Percentiles rank a stretch among this genome's conserved stretches.
Conservation (phyloP, 1,139 yeast genomes). For the Kurtzmaniella quercitrusa region DNA sequence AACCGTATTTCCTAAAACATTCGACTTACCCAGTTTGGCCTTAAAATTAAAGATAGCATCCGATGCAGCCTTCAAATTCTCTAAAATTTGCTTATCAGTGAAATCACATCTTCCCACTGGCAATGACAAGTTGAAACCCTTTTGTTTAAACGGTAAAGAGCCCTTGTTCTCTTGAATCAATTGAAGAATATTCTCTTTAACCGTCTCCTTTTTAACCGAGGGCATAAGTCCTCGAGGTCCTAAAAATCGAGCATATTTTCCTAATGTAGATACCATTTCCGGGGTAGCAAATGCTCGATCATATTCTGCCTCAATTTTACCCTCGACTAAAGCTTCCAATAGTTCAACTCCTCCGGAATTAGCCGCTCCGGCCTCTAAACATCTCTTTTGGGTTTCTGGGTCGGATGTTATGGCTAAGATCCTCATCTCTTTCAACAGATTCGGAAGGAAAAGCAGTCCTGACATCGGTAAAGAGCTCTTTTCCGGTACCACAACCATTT, state of each 20-base stretch:
- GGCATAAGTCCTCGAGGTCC: constrained; percentile 96
- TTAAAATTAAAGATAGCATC: constrained; percentile 59
- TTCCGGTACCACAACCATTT: constrained; percentile 67
- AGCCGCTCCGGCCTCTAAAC: constrained; percentile 55
- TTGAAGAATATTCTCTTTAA: constrained; percentile 55
- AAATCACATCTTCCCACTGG: constrained; percentile 80
- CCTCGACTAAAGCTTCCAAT: constrained; percentile 57
- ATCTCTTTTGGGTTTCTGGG: constrained; percentile 47
- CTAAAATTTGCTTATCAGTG: constrained; percentile 69
- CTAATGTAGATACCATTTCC: constrained; percentile 61
- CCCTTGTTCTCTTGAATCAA: constrained; percentile 59
- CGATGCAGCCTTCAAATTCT: constrained; percentile 69
- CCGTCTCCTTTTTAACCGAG: constrained; percentile 79
- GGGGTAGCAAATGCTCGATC: constrained; percentile 86
- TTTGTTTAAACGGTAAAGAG: constrained; percentile 69
- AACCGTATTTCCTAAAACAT: constrained; percentile 65
- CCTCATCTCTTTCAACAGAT: constrained; percentile 60
- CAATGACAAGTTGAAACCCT: constrained; percentile 53
- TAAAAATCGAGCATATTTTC: constrained; percentile 65
- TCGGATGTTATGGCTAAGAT: constrained; percentile 67
- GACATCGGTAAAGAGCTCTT: constrained; percentile 72
- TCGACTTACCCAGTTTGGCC: constrained; percentile 61
- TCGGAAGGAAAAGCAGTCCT: constrained; percentile 77
- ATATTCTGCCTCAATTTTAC: constrained; percentile 49
- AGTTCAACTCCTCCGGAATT: constrained; percentile 71